phyloP scores from a whole-genome alignment of 176 grass and related monocot genomes.

The Phyllostachys edulis region DNA sequence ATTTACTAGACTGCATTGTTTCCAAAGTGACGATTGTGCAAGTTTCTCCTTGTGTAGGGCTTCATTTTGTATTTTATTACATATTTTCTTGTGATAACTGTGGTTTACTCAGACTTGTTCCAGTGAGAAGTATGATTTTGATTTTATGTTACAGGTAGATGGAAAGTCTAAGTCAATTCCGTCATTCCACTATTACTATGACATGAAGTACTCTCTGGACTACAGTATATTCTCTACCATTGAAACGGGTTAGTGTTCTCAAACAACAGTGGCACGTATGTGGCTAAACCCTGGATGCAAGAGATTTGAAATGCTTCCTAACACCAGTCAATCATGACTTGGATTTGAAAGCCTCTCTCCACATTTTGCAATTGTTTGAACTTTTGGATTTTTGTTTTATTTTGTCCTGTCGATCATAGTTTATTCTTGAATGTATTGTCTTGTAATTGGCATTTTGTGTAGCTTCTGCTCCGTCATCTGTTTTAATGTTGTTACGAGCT shows the following conservation, averaged over 20 bases:
- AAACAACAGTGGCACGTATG: not conserved
- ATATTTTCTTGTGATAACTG: slow-evolving; percentile 36
- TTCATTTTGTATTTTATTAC: slow-evolving; percentile 31
- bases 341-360: not conserved
- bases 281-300: slow-evolving; percentile 1
- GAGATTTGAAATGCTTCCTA: slow-evolving; percentile 7
- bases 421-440: slow-evolving; percentile 4
- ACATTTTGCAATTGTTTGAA: slow-evolving; percentile 26
- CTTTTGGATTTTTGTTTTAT: slow-evolving; percentile 13
- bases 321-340: slow-evolving; percentile 1
- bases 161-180: slow-evolving; percentile 47
- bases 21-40: slow-evolving; percentile 72
- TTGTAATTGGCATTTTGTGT: slow-evolving; percentile 17
- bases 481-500: not conserved
- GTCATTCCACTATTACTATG: slow-evolving; percentile 75
- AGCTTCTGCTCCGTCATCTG: slow-evolving; percentile 26
- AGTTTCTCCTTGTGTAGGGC: slow-evolving; percentile 63
- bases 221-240: slow-evolving; percentile 79
- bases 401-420: slow-evolving; percentile 1
- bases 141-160: slow-evolving; percentile 49
- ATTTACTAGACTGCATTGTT: slow-evolving; percentile 80
- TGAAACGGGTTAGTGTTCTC: slow-evolving; percentile 47
- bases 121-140: slow-evolving; percentile 22
- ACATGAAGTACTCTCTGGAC: slow-evolving; percentile 89
- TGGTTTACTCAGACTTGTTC: slow-evolving; percentile 33